A percentile compares a stretch with the other conserved stretches of the same genome.
phyloP scores from a whole-genome alignment of 1,284 basidiomycete species.

The Coniferiporia weirii region DNA sequence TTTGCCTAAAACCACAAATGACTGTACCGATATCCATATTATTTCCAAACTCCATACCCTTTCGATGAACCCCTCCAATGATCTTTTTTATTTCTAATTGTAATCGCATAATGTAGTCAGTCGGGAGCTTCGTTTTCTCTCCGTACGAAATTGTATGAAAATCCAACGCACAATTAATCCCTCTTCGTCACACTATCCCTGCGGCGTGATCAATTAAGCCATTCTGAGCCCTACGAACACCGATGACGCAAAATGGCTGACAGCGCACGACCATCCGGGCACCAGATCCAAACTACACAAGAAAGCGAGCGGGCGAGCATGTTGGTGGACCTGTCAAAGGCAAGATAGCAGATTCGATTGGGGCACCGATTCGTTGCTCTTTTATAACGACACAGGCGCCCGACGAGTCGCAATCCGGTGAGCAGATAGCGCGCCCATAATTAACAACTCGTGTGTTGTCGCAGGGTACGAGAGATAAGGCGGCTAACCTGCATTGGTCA shows the following conservation, averaged over 20 bases:
- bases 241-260: too few relatives aligned
- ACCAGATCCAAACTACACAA: too few relatives aligned
- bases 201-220: too few relatives aligned
- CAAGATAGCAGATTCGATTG: background rate
- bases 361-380: background rate
- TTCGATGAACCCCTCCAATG: background rate
- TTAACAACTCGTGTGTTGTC: background rate
- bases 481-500: background rate
- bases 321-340: too few relatives aligned
- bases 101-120: background rate
- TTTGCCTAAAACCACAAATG: background rate
- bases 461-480: background rate
- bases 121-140: background rate
- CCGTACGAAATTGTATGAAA: background rate
- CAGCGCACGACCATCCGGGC: too few relatives aligned
- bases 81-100: background rate
- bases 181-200: background rate
- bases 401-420: background rate
- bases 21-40: slow-evolving; percentile 2
- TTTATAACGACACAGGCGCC: background rate
- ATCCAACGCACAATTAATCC: background rate
- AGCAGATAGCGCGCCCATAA: background rate
- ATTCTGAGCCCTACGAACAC: too few relatives aligned
- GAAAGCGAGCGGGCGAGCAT: too few relatives aligned
- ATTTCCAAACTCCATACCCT: background rate